Evolutionary conservation across 2,329 filamentous ascomycete genomes (phyloP).

Genomic region (Fragosphaeria purpurea): DNA sequence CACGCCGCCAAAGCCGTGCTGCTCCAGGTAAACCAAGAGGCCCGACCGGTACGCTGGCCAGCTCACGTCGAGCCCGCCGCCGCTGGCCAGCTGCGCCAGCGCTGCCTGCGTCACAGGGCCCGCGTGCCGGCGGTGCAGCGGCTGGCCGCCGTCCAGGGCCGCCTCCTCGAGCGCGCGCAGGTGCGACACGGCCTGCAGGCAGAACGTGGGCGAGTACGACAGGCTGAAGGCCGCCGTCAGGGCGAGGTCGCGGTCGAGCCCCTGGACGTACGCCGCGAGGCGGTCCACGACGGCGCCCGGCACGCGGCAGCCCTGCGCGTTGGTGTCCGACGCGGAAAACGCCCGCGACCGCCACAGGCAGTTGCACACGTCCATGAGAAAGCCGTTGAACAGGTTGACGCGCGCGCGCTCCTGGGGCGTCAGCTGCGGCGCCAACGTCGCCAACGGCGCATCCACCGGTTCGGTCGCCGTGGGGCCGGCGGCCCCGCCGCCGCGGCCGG

Average conservation of each 20-base stretch:
- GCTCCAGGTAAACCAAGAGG: slow-evolving; percentile 59
- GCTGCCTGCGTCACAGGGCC: slow-evolving; percentile 62
- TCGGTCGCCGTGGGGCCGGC: background rate
- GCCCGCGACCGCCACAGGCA: slow-evolving; percentile 68
- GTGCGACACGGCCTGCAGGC: slow-evolving; percentile 43
- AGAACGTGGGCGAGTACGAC: slow-evolving; percentile 48
- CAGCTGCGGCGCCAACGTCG: slow-evolving; percentile 12
- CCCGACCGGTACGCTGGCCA: slow-evolving; percentile 69
- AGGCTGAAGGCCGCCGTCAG: slow-evolving; percentile 46
- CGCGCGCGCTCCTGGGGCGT: slow-evolving; percentile 46
- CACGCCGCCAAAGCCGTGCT: slow-evolving; percentile 54
- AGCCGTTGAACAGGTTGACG: slow-evolving; percentile 67
- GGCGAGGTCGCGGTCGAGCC: slow-evolving; percentile 35
- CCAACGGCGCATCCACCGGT: no score
- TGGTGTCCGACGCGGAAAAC: slow-evolving; percentile 55
- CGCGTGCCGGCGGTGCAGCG: slow-evolving; percentile 42
- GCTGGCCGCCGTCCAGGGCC: slow-evolving; percentile 25
- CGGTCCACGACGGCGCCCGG: slow-evolving; percentile 32
- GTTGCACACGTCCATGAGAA: slow-evolving; percentile 81
- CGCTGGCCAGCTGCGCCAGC: slow-evolving; percentile 49
- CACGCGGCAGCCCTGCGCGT: slow-evolving; percentile 46
- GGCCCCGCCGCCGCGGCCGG: slow-evolving; percentile 16
- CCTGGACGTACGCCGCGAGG: slow-evolving; percentile 38
- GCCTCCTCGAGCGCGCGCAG: slow-evolving; percentile 49
- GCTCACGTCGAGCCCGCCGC: slow-evolving; percentile 54